A percentile compares a stretch with the other conserved stretches of the same genome.
Evolutionary conservation across 176 grass and related monocot species (phyloP).

Genomic region (Thinopyrum elongatum): DNA sequence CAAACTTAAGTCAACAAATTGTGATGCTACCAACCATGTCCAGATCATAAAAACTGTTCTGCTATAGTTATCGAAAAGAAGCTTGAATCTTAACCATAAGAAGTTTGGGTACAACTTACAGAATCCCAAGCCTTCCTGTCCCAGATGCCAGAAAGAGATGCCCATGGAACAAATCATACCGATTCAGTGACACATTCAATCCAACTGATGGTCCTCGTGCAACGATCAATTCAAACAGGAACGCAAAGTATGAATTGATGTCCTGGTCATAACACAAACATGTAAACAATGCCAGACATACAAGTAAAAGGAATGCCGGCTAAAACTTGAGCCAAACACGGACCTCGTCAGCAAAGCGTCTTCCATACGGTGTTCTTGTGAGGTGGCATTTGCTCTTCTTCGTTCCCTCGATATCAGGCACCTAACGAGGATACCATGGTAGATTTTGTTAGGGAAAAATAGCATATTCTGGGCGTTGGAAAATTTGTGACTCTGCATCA

Average conservation of each 20-base stretch:
- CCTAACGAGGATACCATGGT: conserved; percentile 34
- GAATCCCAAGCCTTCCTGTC: conserved; percentile 76
- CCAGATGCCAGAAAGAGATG: conserved; percentile 79
- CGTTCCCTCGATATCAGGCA: conserved; percentile 68
- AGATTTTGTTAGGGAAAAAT: background rate
- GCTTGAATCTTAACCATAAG: background rate
- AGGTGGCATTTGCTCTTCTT: conserved; percentile 76
- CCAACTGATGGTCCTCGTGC: conserved; percentile 61
- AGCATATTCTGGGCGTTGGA: background rate
- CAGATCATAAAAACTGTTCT: background rate
- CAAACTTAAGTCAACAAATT: background rate
- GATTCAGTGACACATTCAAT: conserved; percentile 71
- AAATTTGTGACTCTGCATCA: no score
- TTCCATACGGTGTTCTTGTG: conserved; percentile 74
- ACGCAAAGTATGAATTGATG: conserved; percentile 82
- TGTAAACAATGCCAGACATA: background rate
- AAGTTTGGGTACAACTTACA: conserved; percentile 50
- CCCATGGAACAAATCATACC: conserved; percentile 85
- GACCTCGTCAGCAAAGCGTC: conserved; percentile 63
- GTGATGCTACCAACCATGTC: background rate
- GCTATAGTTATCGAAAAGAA: background rate
- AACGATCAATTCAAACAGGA: conserved; percentile 83
- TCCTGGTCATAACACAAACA: conserved; percentile 49
- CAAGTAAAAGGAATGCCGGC: background rate
- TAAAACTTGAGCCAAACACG: background rate